Conservation (phyloP, 345 rosid genomes). For the Euphorbia pulcherrima region DNA sequence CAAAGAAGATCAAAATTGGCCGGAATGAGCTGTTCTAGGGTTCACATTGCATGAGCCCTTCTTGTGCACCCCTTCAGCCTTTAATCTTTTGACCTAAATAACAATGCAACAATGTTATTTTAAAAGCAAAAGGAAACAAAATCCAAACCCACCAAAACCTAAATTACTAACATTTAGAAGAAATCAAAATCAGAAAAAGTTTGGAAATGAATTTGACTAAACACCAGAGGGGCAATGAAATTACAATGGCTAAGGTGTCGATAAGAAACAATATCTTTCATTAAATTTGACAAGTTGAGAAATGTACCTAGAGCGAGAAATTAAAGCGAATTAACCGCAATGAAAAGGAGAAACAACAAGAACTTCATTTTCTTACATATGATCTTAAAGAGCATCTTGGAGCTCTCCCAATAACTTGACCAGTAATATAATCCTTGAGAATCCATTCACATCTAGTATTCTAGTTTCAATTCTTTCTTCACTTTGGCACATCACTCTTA, state of each 20-base stretch:
- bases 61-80: too few relatives aligned
- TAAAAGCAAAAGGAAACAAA: background rate
- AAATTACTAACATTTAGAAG: background rate
- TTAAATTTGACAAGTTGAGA: constrained; percentile 24
- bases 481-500: too few relatives aligned
- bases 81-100: constrained; percentile 24
- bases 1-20: too few relatives aligned
- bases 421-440: too few relatives aligned
- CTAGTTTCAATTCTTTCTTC: too few relatives aligned
- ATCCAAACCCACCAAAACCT: background rate
- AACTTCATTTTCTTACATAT: too few relatives aligned
- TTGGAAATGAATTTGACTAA: background rate
- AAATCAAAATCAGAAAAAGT: background rate
- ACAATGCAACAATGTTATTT: background rate
- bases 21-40: too few relatives aligned
- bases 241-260: constrained; percentile 30
- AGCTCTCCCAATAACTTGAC: too few relatives aligned
- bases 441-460: too few relatives aligned
- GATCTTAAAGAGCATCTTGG: too few relatives aligned
- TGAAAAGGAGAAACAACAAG: background rate
- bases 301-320: constrained; percentile 17
- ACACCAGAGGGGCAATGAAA: background rate
- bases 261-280: constrained; percentile 25
- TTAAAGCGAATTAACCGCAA: constrained; percentile 10
- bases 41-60: too few relatives aligned